Percentiles rank a stretch among this genome's conserved stretches.
phyloP scores from a whole-genome alignment of 139 green algal species.

The Axilococcus clingmanii region DNA sequence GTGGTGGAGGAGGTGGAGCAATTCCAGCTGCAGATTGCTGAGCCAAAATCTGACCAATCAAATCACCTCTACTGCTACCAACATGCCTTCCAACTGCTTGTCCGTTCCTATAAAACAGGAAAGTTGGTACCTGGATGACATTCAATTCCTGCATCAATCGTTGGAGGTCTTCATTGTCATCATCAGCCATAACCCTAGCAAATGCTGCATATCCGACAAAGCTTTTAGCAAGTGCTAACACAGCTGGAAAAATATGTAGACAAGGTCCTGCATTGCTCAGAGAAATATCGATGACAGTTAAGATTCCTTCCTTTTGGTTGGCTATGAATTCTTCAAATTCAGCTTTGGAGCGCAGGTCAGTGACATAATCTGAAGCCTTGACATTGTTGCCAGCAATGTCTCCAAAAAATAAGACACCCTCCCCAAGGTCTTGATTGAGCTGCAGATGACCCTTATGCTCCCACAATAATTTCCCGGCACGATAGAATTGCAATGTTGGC shows the following conservation, averaged over 20 bases:
- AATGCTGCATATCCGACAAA: constrained; percentile 50
- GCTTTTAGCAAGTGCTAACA: constrained; percentile 63
- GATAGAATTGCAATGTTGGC: constrained; percentile 73
- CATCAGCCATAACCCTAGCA: constrained; percentile 45
- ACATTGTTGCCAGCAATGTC: constrained; percentile 42
- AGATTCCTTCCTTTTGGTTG: constrained; percentile 3
- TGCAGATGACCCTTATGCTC: constrained; percentile 52
- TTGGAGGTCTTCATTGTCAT: constrained; percentile 22
- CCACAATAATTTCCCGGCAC: constrained; percentile 54
- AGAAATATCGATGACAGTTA: constrained; percentile 38
- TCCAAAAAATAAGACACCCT: constrained; percentile 62
- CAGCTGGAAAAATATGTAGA: constrained; percentile 62
- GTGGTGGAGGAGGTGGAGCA: constrained; percentile 14
- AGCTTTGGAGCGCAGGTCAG: constrained; percentile 37
- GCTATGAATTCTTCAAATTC: constrained; percentile 41
- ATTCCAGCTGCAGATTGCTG: constrained; percentile 38
- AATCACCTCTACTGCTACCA: constrained; percentile 62
- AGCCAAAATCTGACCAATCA: constrained; percentile 72
- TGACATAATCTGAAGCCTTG: constrained; percentile 40
- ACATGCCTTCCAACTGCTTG: constrained; percentile 58
- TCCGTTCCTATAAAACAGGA: constrained; percentile 72
- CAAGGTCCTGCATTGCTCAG: constrained; percentile 28
- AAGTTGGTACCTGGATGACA: constrained; percentile 59
- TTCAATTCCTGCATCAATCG: constrained; percentile 26
- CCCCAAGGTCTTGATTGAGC: constrained; percentile 52